Percentiles rank a stretch among this genome's conserved stretches.
These are phyloP conservation scores for Cercospora citrullina DNA, from an alignment of 2,329 filamentous ascomycete species.

Conservation along the genomic window DNA sequence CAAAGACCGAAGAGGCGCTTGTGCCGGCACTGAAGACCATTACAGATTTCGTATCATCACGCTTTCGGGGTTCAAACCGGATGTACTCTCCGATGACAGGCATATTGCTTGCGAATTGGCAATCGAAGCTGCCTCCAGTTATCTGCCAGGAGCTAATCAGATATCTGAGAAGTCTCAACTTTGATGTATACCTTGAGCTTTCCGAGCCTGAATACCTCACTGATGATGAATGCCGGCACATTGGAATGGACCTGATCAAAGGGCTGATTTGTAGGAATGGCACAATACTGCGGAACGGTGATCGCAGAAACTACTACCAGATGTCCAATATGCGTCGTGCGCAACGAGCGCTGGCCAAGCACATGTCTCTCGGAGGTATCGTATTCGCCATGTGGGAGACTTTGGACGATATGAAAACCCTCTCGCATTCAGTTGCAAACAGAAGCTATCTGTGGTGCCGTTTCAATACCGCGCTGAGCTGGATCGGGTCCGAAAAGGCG, in stretches of 20 bases:
- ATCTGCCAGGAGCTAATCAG: slow-evolving; percentile 39
- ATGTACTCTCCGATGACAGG: slow-evolving; percentile 43
- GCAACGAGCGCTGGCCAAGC: slow-evolving; percentile 49
- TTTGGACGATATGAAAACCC: slow-evolving; percentile 41
- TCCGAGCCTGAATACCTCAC: slow-evolving; percentile 44
- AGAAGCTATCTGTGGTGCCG: slow-evolving; percentile 50
- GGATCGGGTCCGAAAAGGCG: slow-evolving; percentile 45
- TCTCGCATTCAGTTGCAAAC: slow-evolving; percentile 47
- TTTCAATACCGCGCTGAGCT: slow-evolving; percentile 49
- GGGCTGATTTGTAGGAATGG: slow-evolving; percentile 42
- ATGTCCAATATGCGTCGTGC: slow-evolving; percentile 45
- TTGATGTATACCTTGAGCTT: slow-evolving; percentile 48
- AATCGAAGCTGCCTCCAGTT: slow-evolving; percentile 36
- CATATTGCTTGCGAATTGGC: slow-evolving; percentile 47
- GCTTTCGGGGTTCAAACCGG: slow-evolving; percentile 33
- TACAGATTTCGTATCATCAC: slow-evolving; percentile 17
- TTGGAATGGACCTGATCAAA: slow-evolving; percentile 41
- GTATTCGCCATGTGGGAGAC: slow-evolving; percentile 50
- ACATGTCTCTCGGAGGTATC: slow-evolving; percentile 48
- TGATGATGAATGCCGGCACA: slow-evolving; percentile 35
- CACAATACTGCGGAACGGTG: slow-evolving; percentile 44
- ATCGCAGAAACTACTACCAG: slow-evolving; percentile 49
- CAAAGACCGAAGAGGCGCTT: neutral
- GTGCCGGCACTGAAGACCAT: slow-evolving; percentile 17
- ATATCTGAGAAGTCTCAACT: slow-evolving; percentile 39